phyloP scores from a whole-genome alignment of 768 basidiomycete genomes.

The Boletus rubescentipes region DNA sequence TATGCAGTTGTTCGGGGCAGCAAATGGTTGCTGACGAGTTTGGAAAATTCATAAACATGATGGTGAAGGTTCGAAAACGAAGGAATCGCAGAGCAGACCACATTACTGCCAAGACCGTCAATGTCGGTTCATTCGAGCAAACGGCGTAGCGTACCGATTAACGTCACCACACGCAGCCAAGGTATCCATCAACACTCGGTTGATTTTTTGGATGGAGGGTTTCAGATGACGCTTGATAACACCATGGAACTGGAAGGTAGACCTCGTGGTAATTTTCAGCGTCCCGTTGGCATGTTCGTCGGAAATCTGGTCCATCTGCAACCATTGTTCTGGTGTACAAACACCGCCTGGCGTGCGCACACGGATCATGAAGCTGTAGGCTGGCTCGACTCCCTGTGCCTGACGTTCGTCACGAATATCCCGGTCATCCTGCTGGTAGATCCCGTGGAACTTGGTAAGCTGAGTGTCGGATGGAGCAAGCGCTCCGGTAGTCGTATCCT shows the following conservation, averaged over 20 bases:
- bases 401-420: constrained; percentile 97
- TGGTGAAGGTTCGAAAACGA: constrained; percentile 82
- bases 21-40: constrained; percentile 79
- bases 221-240: constrained; percentile 97
- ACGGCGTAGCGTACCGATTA: constrained; percentile 59
- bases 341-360: constrained; percentile 96
- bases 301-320: constrained; percentile 92
- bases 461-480: constrained; percentile 89
- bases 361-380: constrained; percentile 98
- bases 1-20: constrained; percentile 91
- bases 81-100: constrained; percentile 90
- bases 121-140: background rate
- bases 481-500: constrained; percentile 85
- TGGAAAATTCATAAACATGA: constrained; percentile 82
- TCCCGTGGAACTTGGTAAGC: constrained; percentile 97
- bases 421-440: constrained; percentile 96
- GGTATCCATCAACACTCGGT: constrained; percentile 86
- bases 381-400: constrained; percentile 89
- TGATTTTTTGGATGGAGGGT: constrained; percentile 95
- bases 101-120: constrained; percentile 57
- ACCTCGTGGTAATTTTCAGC: constrained; percentile 95
- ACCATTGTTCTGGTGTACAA: constrained; percentile 89
- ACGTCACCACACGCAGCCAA: constrained; percentile 99
- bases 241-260: constrained; percentile 99
- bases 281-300: constrained; percentile 93